A percentile compares a stretch with the other conserved stretches of the same genome.
Conservation (phyloP, 1,139 yeast genomes). For the Candida sojae region DNA sequence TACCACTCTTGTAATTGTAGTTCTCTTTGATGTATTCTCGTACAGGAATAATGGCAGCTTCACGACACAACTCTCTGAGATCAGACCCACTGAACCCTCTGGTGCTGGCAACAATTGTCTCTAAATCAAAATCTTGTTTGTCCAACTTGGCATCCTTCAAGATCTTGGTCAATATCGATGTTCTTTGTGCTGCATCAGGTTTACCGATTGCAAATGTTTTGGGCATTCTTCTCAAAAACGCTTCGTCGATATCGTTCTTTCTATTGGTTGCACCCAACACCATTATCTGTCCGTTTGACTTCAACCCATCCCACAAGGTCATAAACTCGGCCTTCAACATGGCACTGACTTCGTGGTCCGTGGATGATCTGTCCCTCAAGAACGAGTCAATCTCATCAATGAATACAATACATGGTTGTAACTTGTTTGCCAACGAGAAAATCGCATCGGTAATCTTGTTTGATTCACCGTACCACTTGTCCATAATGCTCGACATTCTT, state of each 20-base stretch:
- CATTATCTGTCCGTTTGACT: slow-evolving; percentile 74
- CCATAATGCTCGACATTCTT: slow-evolving; percentile 93
- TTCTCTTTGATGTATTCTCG: slow-evolving; percentile 71
- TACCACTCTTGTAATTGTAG: slow-evolving; percentile 46
- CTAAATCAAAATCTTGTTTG: slow-evolving; percentile 57
- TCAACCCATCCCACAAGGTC: slow-evolving; percentile 96
- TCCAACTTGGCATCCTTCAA: slow-evolving; percentile 66
- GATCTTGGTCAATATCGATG: slow-evolving; percentile 65
- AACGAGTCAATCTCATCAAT: slow-evolving; percentile 97
- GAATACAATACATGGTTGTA: slow-evolving; percentile 93
- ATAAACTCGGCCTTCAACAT: slow-evolving; percentile 95
- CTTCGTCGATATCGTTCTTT: slow-evolving; percentile 87
- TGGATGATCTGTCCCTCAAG: slow-evolving; percentile 78
- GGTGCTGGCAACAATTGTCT: slow-evolving; percentile 61
- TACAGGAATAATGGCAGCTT: slow-evolving; percentile 89
- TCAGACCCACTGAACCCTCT: slow-evolving; percentile 90
- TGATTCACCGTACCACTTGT: slow-evolving; percentile 97
- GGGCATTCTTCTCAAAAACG: slow-evolving; percentile 91
- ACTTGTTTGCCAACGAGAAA: slow-evolving; percentile 83
- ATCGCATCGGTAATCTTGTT: slow-evolving; percentile 94
- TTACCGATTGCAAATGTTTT: slow-evolving; percentile 79
- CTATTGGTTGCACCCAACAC: slow-evolving; percentile 96
- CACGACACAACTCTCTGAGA: slow-evolving; percentile 85
- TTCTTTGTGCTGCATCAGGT: slow-evolving; percentile 72
- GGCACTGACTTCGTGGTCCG: slow-evolving; percentile 95